phyloP scores from a whole-genome alignment of 2,329 filamentous ascomycete species.

The Fusarium verrucosum region DNA sequence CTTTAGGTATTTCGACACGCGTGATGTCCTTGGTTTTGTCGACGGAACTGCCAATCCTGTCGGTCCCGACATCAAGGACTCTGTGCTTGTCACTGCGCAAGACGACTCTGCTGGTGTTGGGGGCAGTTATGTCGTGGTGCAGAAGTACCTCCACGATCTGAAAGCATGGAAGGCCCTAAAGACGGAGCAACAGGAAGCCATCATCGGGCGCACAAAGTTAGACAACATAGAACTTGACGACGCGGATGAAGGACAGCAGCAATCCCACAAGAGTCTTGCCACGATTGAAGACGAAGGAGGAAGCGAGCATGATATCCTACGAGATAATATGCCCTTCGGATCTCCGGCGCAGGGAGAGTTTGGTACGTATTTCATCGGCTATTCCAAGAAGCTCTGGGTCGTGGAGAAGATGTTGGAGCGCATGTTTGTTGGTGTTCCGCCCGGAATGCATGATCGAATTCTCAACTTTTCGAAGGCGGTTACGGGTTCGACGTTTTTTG shows the following conservation, averaged over 20 bases:
- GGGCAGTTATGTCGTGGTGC: constrained; percentile 67
- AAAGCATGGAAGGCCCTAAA: constrained; percentile 56
- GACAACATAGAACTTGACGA: constrained; percentile 67
- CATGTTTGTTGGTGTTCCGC: constrained; percentile 65
- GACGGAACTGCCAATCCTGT: constrained; percentile 69
- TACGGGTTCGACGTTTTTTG: constrained; percentile 65
- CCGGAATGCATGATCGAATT: constrained; percentile 63
- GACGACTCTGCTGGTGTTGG: constrained; percentile 53
- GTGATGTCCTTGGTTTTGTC: constrained; percentile 67
- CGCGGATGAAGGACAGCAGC: constrained; percentile 55
- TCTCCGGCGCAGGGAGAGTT: constrained; percentile 60
- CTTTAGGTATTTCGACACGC: constrained; percentile 68
- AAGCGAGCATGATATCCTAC: constrained; percentile 61
- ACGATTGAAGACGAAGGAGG: constrained; percentile 63
- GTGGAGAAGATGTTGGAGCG: constrained; percentile 66
- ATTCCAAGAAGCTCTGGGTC: constrained; percentile 63
- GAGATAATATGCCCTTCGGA: constrained; percentile 70
- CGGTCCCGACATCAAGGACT: constrained; percentile 53
- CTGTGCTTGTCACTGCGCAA: constrained; percentile 56
- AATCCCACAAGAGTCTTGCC: constrained; percentile 64
- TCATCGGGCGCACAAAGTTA: constrained; percentile 66
- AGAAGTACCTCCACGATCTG: constrained; percentile 67
- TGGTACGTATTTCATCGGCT: constrained; percentile 68
- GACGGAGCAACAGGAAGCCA: constrained; percentile 62
- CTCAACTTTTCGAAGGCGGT: constrained; percentile 63